These are phyloP conservation scores for Sporisorium sorghi DNA, from an alignment of 1,284 basidiomycete species.

Conservation along the genomic window DNA sequence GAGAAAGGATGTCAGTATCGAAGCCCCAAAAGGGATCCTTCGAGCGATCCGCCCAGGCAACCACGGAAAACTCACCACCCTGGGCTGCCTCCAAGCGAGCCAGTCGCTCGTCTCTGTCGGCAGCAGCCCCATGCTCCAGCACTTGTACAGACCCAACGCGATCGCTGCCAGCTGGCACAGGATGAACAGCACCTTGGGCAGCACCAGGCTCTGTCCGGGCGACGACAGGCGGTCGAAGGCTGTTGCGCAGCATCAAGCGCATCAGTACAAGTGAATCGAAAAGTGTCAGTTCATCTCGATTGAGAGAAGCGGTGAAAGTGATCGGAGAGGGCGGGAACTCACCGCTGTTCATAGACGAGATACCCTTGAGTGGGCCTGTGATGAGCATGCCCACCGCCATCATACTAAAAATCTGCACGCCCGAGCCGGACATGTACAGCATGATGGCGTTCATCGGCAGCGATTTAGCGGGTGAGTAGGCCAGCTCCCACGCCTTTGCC, in stretches of 20 bases:
- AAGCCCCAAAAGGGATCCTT: not conserved
- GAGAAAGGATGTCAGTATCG: not conserved
- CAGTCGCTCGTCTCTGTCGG: constrained; percentile 68
- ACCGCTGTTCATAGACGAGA: constrained; percentile 54
- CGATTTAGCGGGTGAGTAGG: constrained; percentile 61
- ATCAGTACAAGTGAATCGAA: not conserved
- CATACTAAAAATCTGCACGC: constrained; percentile 69
- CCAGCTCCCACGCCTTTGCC: constrained; percentile 66
- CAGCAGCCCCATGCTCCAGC: constrained; percentile 67
- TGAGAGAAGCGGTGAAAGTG: not conserved
- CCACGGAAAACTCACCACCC: constrained; percentile 55
- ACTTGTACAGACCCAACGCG: constrained; percentile 65
- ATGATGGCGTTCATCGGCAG: constrained; percentile 68
- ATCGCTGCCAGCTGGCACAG: constrained; percentile 59
- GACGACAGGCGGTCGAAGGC: constrained; percentile 60
- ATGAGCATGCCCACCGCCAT: constrained; percentile 68
- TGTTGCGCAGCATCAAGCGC: constrained; percentile 2
- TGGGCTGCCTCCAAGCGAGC: constrained; percentile 64
- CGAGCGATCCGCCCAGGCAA: not conserved
- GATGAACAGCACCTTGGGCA: constrained; percentile 60
- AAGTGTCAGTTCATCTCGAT: too few relatives aligned
- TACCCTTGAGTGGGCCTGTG: constrained; percentile 58
- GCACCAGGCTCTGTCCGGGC: constrained; percentile 54
- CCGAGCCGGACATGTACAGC: constrained; percentile 67
- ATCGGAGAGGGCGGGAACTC: constrained; percentile 8